Evolutionary conservation across 2,329 filamentous ascomycete genomes (phyloP).

Genomic region (Ophiostoma montium): DNA sequence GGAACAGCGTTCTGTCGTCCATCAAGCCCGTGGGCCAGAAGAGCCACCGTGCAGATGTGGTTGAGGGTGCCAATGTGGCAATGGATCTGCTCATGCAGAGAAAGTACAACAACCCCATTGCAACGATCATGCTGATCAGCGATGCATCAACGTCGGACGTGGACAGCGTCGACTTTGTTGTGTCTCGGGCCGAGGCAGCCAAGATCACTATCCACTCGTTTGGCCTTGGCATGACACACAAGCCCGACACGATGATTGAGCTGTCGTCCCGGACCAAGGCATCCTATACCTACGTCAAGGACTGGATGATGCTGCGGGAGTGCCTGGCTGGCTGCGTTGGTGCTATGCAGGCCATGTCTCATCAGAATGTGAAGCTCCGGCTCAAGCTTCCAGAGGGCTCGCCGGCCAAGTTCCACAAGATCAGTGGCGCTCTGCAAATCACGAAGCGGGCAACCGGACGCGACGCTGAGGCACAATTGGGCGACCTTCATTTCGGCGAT

Average conservation of each 20-base stretch:
- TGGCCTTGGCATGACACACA: constrained; percentile 89
- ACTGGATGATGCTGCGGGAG: constrained; percentile 99
- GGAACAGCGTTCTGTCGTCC: constrained; percentile 71
- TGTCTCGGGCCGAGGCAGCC: constrained; percentile 88
- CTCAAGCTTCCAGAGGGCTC: constrained; percentile 89
- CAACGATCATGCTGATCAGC: constrained; percentile 91
- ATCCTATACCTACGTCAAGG: constrained; percentile 95
- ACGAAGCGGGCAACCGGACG: constrained; percentile 91
- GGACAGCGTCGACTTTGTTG: constrained; percentile 94
- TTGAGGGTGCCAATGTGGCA: constrained; percentile 92
- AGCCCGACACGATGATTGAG: constrained; percentile 98
- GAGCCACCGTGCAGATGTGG: constrained; percentile 88
- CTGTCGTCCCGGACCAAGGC: constrained; percentile 90
- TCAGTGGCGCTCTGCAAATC: constrained; percentile 88
- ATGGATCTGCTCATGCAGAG: constrained; percentile 98
- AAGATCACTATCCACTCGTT: constrained; percentile 98
- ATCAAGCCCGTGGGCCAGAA: constrained; percentile 94
- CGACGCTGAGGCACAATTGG: constrained; percentile 83
- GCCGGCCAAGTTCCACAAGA: constrained; percentile 96
- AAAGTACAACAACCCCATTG: constrained; percentile 88
- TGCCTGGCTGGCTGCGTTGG: constrained; percentile 89
- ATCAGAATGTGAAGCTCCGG: constrained; percentile 95
- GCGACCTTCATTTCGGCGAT: constrained; percentile 88
- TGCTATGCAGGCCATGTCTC: constrained; percentile 83
- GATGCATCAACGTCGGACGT: constrained; percentile 89